A percentile compares a stretch with the other conserved stretches of the same genome.
Conservation (phyloP, 176 grass and related monocot genomes). For the Triticum timopheevii region DNA sequence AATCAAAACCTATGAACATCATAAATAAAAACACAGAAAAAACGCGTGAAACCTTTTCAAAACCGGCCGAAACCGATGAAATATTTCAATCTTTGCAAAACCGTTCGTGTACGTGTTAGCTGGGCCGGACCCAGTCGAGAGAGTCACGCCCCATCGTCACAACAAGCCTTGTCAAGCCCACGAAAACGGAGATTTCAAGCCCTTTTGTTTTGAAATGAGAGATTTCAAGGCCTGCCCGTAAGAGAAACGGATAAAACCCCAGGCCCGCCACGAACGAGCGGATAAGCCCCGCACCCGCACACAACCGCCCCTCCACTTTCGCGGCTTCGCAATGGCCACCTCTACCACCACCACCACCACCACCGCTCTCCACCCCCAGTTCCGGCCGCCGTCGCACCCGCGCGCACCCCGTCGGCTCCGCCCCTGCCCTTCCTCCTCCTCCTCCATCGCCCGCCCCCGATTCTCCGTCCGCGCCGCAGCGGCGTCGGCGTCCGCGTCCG, state of each 20-base stretch:
- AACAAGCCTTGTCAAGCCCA: not conserved
- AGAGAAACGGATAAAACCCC: not conserved
- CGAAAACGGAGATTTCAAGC: not conserved
- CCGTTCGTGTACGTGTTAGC: too few species aligned
- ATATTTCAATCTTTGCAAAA: too few species aligned
- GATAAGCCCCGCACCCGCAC: constrained; percentile 36
- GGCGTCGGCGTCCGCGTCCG: constrained; percentile 37
- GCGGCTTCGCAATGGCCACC: constrained; percentile 49
- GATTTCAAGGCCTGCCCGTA: not conserved
- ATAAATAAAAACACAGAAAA: too few species aligned
- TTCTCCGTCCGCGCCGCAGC: constrained; percentile 16
- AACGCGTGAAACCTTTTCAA: too few species aligned
- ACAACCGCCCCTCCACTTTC: constrained; percentile 4
- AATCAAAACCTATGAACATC: too few species aligned
- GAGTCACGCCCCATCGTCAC: too few species aligned
- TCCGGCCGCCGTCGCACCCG: constrained; percentile 31
- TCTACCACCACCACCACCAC: constrained; percentile 1
- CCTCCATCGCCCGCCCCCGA: not conserved
- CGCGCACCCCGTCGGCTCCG: constrained; percentile 11
- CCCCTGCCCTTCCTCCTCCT: not conserved
- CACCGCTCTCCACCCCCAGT: constrained; percentile 39
- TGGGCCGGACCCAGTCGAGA: too few species aligned
- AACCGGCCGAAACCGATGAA: too few species aligned
- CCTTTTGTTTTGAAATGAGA: not conserved
- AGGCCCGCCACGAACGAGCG: constrained; percentile 1